Base-by-base conservation (phyloP, 2,329 filamentous ascomycete genomes). In the Ilyonectria destructans region DNA sequence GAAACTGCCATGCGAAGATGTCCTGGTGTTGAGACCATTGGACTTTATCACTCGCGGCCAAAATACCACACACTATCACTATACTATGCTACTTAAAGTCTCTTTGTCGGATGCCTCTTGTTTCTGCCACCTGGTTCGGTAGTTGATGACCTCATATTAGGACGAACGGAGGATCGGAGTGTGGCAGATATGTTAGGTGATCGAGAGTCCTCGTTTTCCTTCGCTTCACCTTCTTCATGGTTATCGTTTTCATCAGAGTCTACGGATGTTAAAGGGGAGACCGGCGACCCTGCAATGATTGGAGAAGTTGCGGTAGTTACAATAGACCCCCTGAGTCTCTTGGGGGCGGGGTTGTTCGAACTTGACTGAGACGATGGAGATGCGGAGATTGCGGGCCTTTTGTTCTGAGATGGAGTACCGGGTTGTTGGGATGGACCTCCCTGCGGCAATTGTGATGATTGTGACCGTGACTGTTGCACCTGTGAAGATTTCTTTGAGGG, bases 61-160 rank as follows among this genome's bases (percentile, higher is more conserved):
- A 3, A 23, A 23, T 23, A 23, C 23, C 23, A 23, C 21, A 23
- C 21, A 23, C 23, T 23, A 23, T 23, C 45, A 49, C n/a, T 51
- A 59, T 37, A 56, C 35, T 58, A 54, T 29, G 37, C 23, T 35
- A 58, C 45, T 58, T 55, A 65, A 17, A 54, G 48, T 45, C 45
- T 63, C 45, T 45, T 63, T 23, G 45, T 63, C 12, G 52, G 45
- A 43, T 58, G 43, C 33, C 12, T 63, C 23, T 63, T 63, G 13
- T 58, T 63, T n/a, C 55, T 58, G 33, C 54, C 33, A 45, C 45
- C 23, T 52, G n/a, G 52, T 49, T 63, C 23, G 19, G 45, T 29
- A 15, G 43, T 63, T 23, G 21, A 63, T 35, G 52, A 58, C 46
- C 60, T 57, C 17, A 57, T 63, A 45, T 58, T 63, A 57, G 43